Evolutionary conservation across 2,329 filamentous ascomycete genomes (phyloP).

Genomic region (Hypoxylon rubiginosum): DNA sequence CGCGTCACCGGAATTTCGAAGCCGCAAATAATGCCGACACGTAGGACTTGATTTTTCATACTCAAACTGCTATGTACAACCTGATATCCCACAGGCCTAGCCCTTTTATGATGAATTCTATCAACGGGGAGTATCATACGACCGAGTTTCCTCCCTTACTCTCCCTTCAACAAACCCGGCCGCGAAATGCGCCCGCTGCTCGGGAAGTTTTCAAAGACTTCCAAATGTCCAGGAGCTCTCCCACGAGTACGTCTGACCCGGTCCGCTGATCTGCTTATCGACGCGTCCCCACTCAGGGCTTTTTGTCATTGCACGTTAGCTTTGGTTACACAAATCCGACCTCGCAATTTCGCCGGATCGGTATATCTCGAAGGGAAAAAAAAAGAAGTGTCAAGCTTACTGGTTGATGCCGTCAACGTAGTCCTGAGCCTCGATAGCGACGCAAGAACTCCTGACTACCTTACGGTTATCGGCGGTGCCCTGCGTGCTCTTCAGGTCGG

Average conservation of each 20-base stretch:
- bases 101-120: not conserved
- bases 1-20: slow-evolving; percentile 12
- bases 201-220: slow-evolving; percentile 27
- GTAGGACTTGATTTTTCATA: slow-evolving; percentile 4
- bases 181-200: not conserved
- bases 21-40: slow-evolving; percentile 3
- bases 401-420: slow-evolving; percentile 85
- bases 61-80: slow-evolving; percentile 31
- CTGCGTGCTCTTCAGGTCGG: slow-evolving; percentile 71
- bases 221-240: slow-evolving; percentile 62
- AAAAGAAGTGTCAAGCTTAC: slow-evolving; percentile 51
- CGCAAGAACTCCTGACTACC: slow-evolving; percentile 73
- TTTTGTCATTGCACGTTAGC: slow-evolving; percentile 36
- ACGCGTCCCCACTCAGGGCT: slow-evolving; percentile 62
- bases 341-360: too few species aligned
- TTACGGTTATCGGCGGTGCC: slow-evolving; percentile 60
- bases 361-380: slow-evolving; percentile 1
- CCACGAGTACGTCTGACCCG: slow-evolving; percentile 59
- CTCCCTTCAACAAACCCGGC: slow-evolving; percentile 1
- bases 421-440: slow-evolving; percentile 82
- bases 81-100: not conserved
- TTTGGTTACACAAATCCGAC: slow-evolving; percentile 1
- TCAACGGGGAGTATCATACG: not conserved
- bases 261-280: slow-evolving; percentile 57
- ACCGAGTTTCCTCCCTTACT: slow-evolving; percentile 1